These are phyloP conservation scores for Thelonectria olida DNA, from an alignment of 2,329 filamentous ascomycete species.

Conservation along the genomic window DNA sequence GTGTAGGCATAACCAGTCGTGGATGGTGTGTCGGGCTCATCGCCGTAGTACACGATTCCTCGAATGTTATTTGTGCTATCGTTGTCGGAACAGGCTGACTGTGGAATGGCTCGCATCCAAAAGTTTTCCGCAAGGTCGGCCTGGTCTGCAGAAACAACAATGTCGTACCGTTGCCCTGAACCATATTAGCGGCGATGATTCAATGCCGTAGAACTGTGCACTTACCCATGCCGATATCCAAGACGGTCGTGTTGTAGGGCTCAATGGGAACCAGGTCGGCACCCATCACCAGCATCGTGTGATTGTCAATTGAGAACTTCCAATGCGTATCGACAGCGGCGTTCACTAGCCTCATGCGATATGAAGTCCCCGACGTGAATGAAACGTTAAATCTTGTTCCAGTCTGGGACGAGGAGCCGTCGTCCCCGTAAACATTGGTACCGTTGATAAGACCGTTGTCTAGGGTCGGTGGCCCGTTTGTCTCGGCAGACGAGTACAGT, in stretches of 20 bases:
- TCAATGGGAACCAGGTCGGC: conserved; percentile 64
- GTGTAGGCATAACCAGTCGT: conserved; percentile 17
- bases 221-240: not conserved
- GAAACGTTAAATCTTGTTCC: conserved; percentile 47
- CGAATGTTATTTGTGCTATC: conserved; percentile 49
- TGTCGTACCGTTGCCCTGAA: conserved; percentile 57
- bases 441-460: conserved; percentile 57
- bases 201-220: not conserved
- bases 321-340: conserved; percentile 50
- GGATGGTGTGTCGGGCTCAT: conserved; percentile 26
- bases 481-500: conserved; percentile 40
- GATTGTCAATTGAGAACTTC: conserved; percentile 62
- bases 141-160: conserved; percentile 54
- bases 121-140: conserved; percentile 48
- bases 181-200: conserved; percentile 17
- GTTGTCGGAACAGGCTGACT: conserved; percentile 48
- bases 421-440: conserved; percentile 46
- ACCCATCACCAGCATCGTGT: conserved; percentile 64
- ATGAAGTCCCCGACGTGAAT: conserved; percentile 52
- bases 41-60: conserved; percentile 58
- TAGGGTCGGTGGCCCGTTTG: conserved; percentile 43
- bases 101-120: conserved; percentile 59
- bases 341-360: conserved; percentile 59
- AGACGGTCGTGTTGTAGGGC: conserved; percentile 58
- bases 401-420: conserved; percentile 29